Evolutionary conservation across 495 filamentous ascomycete species (phyloP), one percentile per base, ranked within the genome.

Genomic region (Hypoxylon subgilvum): DNA sequence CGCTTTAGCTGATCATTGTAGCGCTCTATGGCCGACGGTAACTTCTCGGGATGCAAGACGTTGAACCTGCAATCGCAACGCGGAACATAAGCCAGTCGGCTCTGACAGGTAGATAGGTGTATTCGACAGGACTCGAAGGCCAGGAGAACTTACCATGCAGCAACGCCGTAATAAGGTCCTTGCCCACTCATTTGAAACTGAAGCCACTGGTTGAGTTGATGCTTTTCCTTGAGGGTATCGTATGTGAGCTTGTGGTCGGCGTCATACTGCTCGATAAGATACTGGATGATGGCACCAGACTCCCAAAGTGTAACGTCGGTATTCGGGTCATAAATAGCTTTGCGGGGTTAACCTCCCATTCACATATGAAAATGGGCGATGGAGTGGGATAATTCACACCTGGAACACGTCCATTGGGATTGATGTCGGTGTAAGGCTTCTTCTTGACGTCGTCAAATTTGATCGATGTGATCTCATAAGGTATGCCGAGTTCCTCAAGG

Each of bases 181-280:
- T 90, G 87, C n/a, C 86, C 86, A 2, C 78, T 79, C 61, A 78
- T 73, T 72, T 90, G 87, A 74, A 83, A 89, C 66, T 79, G 79
- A 0, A 89, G 75, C 77, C 81, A 90, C 65, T 90, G 87, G 63
- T 84, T 84, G 5, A 39, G 6, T 1, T 23, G 48, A 19, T 55
- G 27, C 23, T 39, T 41, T 25, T 65, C 54, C 5, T 35, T 39
- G 0, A 52, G 19, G 1, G 31, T 70, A 55, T 78, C 74, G 46
- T 78, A 76, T 22, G 67, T 54, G 4, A 79, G 49, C 64, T 65
- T 74, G n/a, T 73, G 62, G 13, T 68, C 63, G 0, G 17, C 13
- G 41, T 52, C 41, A 14, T 57, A 58, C 30, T 59, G 25, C 16
- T 58, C 43, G 32, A 87, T 62, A 12, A 88, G 70, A 60, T 88